These are phyloP conservation scores for Globisporangium cylindrosporum DNA, from an alignment of 352 stramenopile genomes.

Conservation along the genomic window DNA sequence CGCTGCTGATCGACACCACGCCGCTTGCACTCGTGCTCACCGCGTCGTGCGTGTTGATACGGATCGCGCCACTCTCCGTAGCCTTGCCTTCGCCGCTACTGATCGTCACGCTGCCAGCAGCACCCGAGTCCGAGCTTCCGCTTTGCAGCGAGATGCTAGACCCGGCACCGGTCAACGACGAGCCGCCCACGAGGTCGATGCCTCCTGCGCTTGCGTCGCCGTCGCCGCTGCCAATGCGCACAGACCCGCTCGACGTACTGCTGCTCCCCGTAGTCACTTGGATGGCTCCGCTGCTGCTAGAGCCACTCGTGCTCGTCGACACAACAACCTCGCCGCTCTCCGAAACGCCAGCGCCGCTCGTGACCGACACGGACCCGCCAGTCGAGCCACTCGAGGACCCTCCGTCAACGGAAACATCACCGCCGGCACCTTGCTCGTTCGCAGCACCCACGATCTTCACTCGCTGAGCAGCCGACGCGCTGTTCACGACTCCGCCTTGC, in stretches of 20 bases:
- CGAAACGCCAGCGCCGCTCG: neutral
- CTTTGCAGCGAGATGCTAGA: constrained; percentile 4
- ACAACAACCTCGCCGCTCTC: constrained; percentile 1
- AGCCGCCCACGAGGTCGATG: constrained; percentile 5
- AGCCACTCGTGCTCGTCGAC: neutral
- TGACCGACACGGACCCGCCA: constrained; percentile 11
- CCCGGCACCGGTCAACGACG: neutral
- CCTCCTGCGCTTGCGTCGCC: neutral
- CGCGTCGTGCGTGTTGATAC: neutral
- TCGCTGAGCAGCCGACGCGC: constrained; percentile 16
- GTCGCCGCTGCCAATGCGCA: constrained; percentile 12
- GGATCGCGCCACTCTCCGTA: neutral
- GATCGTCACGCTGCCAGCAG: constrained; percentile 7
- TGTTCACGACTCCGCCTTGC: constrained; percentile 26
- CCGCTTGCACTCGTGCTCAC: neutral
- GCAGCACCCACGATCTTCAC: constrained; percentile 11
- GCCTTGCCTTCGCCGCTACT: constrained; percentile 1
- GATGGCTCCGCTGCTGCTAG: constrained; percentile 2
- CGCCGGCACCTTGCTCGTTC: constrained; percentile 8
- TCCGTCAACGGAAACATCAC: constrained; percentile 27
- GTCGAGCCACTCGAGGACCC: constrained; percentile 16
- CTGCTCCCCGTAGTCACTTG: neutral
- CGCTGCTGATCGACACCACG: neutral
- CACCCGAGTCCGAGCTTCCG: neutral
- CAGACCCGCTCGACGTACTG: constrained; percentile 17